Evolutionary conservation across 352 stramenopile genomes (phyloP), one percentile per base, ranked within the genome.

Genomic region (Phytopythium montanum): DNA sequence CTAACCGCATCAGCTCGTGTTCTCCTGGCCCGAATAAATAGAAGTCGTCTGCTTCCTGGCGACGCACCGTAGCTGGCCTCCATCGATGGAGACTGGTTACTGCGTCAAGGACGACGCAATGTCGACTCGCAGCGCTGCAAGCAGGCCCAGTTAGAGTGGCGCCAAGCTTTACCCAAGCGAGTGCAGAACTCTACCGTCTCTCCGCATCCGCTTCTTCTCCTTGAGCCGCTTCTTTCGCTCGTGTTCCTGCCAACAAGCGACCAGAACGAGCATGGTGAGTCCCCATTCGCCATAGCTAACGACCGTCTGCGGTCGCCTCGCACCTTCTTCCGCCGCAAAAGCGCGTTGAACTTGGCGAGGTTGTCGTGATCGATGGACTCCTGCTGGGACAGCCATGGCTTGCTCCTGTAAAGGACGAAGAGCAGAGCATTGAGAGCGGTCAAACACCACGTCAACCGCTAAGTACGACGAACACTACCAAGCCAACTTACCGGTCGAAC

Each of bases 271-370:
- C 29, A 36, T n/a, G 45, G 19, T 44, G 39, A 42, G 21, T 44
- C 2, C 34, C 18, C 5, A 13, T 25, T 10, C 14, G 19, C 19
- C 6, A 46, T 38, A 45, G 54, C 2, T 6, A 55, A 26, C 9
- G 28, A 16, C 5, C n/a, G 31, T 13, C 34, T 29, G 52, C 25
- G n/a, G 18, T 39, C n/a, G 16, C 31, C 12, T 33, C 64, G 54
- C 57, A 88, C 80, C 73, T 85, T 88, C 54, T 90, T 89, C 29
- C 69, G 73, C 60, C 71, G 72, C 78, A 78, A 81, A 73, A 89
- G 79, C 4, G 65, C 66, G 33, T 80, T 69, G 58, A 85, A 92
- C 49, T 84, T 73, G 42, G 75, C 72, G 45, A 90, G 68, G 34
- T 72, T 70, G 28, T 59, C 65, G 19, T 88, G 62, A 13, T 81